These are phyloP conservation scores for Candida mesenterica DNA, from an alignment of 1,139 yeast species.

Conservation along the genomic window DNA sequence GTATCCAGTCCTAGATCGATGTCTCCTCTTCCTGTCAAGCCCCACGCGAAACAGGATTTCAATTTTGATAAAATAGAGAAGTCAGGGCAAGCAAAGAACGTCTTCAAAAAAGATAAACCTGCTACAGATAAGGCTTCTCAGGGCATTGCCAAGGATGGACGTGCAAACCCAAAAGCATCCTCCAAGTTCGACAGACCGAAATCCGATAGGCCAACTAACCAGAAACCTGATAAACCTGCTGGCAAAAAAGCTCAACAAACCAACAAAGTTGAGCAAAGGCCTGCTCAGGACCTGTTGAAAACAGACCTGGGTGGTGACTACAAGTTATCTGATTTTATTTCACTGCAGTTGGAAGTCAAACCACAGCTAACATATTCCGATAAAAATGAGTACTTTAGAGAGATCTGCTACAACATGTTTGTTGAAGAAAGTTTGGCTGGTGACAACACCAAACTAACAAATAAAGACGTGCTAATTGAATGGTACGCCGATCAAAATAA, in stretches of 20 bases:
- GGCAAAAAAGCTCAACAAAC: background rate
- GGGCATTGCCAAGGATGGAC: no score
- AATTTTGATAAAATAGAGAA: no score
- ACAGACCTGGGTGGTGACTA: constrained; percentile 3
- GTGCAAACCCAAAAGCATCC: no score
- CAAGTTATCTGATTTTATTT: constrained; percentile 8
- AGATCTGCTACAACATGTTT: constrained; percentile 60
- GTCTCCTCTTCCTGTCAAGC: constrained; percentile 7
- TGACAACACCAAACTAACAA: constrained; percentile 32
- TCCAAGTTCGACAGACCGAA: background rate
- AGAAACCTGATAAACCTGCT: background rate
- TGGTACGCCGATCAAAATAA: constrained; percentile 53
- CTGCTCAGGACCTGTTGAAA: constrained; percentile 1
- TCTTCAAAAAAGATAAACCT: no score
- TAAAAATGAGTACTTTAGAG: constrained; percentile 52
- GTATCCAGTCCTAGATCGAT: constrained; percentile 7
- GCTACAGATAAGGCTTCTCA: no score
- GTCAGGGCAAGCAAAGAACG: no score
- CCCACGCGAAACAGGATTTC: no score
- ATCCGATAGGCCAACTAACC: background rate
- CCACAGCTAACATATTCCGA: constrained; percentile 50
- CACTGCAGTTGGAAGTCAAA: constrained; percentile 11
- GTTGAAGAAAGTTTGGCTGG: constrained; percentile 58
- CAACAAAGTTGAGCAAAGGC: background rate
- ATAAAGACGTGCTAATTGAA: constrained; percentile 42